These are phyloP conservation scores for Lepiota subincarnata DNA, from an alignment of 768 basidiomycete species.

Conservation along the genomic window DNA sequence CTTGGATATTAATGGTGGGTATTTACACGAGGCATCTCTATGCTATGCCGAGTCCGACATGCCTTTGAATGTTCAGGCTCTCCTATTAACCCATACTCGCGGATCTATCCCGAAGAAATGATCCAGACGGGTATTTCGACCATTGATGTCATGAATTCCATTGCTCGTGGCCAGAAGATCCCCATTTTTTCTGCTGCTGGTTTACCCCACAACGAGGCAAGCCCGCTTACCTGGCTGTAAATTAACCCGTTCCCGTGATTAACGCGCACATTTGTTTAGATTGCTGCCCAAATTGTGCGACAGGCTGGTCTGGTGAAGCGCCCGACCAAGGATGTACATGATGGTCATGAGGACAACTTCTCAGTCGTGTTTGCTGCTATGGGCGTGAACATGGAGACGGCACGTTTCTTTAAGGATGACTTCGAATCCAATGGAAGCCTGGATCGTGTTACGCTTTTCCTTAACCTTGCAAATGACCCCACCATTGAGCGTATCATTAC, in stretches of 20 bases:
- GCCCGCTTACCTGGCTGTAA: constrained; percentile 13
- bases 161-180: constrained; percentile 99
- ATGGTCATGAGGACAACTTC: constrained; percentile 99
- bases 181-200: constrained; percentile 99
- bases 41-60: background rate
- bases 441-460: constrained; percentile 95
- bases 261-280: constrained; percentile 43
- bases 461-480: constrained; percentile 98
- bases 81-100: constrained; percentile 95
- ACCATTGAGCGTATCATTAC: constrained; percentile 99
- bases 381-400: constrained; percentile 99
- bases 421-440: constrained; percentile 98
- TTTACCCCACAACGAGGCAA: constrained; percentile 96
- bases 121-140: constrained; percentile 99
- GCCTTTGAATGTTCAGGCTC: constrained; percentile 53
- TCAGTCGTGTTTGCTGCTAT: constrained; percentile 99
- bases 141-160: constrained; percentile 97
- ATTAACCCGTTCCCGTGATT: constrained; percentile 4
- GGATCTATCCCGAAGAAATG: constrained; percentile 99
- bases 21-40: background rate
- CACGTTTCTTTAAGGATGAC: constrained; percentile 99
- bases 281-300: constrained; percentile 99
- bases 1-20: constrained; percentile 94
- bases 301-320: constrained; percentile 97
- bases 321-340: constrained; percentile 95